Conservation (phyloP, 768 basidiomycete species). For the Mycena belliarum region DNA sequence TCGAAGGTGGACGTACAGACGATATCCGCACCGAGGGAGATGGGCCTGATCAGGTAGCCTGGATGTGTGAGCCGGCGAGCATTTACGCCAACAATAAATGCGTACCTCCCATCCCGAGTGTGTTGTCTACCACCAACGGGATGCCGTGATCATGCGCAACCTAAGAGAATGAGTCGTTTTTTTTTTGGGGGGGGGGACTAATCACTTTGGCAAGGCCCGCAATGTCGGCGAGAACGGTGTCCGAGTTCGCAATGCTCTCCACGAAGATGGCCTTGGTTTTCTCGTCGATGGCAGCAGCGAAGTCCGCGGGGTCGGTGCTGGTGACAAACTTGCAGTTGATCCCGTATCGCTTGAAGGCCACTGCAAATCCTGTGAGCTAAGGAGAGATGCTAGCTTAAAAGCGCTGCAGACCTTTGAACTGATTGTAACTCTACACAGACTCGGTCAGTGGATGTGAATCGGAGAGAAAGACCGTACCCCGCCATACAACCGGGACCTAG, state of each 20-base stretch:
- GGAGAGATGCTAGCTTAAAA: too few species aligned
- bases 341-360: slow-evolving; percentile 67
- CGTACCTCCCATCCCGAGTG: slow-evolving; percentile 69
- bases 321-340: slow-evolving; percentile 67
- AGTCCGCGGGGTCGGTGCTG: slow-evolving; percentile 54
- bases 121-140: slow-evolving; percentile 82
- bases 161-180: too few species aligned
- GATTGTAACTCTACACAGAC: slow-evolving; percentile 59
- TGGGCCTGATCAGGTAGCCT: slow-evolving; percentile 68
- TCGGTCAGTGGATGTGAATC: too few species aligned
- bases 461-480: too few species aligned
- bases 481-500: slow-evolving; percentile 65
- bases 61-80: not conserved
- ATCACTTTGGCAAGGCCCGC: slow-evolving; percentile 66
- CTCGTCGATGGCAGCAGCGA: slow-evolving; percentile 69
- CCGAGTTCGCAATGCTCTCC: slow-evolving; percentile 81
- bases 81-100: not conserved
- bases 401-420: slow-evolving; percentile 62
- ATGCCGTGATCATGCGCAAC: slow-evolving; percentile 72
- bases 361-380: slow-evolving; percentile 26
- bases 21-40: slow-evolving; percentile 78
- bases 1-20: too few species aligned
- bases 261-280: slow-evolving; percentile 77
- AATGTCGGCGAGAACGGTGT: slow-evolving; percentile 66
- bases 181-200: too few species aligned